phyloP scores from a whole-genome alignment of 2,329 filamentous ascomycete genomes.

The Diaporthe aspalathi region DNA sequence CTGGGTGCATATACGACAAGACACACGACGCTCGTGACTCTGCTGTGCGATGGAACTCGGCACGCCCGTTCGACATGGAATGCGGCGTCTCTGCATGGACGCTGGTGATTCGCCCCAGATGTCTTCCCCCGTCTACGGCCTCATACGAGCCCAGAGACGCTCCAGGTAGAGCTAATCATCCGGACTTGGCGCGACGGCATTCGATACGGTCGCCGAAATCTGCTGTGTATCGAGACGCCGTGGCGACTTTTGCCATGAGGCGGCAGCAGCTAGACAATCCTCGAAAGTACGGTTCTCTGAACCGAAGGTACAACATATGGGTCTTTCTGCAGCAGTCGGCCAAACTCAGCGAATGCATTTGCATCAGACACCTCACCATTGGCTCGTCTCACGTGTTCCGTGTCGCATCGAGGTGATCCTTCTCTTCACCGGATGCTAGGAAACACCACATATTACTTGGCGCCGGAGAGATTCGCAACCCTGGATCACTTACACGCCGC shows the following conservation, averaged over 20 bases:
- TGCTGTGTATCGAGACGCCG: background rate
- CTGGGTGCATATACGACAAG: background rate
- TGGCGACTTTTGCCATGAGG: background rate
- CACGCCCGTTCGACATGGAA: background rate
- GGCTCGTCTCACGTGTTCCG: background rate
- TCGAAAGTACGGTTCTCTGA: background rate
- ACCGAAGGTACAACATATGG: background rate
- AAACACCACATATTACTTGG: background rate
- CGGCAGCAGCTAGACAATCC: background rate
- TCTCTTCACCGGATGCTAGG: background rate
- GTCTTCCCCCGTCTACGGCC: background rate
- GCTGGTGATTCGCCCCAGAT: background rate
- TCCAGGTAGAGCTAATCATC: no score
- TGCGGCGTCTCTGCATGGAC: background rate
- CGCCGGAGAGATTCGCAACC: slow-evolving; percentile 3
- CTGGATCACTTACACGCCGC: background rate
- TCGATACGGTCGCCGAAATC: background rate
- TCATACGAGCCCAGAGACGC: no score
- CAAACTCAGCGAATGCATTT: background rate
- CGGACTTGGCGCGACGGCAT: no score
- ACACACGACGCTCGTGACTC: no score
- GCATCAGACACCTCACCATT: background rate
- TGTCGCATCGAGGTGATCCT: background rate
- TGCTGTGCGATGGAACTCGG: background rate
- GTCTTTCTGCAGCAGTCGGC: background rate